Evolutionary conservation across 768 basidiomycete species (phyloP).

Genomic region (Tephrocybe sp.): DNA sequence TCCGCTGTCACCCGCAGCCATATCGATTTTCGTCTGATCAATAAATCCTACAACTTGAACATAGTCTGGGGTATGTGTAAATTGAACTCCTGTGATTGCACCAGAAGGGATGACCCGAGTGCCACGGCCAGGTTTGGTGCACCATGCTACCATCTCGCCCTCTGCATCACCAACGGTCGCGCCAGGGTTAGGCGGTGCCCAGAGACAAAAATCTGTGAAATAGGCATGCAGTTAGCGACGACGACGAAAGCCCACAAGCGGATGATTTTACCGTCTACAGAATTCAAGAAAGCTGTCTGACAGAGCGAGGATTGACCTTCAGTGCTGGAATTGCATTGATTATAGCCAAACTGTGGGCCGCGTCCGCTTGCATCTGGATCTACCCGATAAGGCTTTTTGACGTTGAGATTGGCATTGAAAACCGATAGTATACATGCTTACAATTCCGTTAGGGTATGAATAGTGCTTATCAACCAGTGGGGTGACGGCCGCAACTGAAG

Average conservation of each 20-base stretch:
- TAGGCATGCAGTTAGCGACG: neutral
- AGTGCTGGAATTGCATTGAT: constrained; percentile 57
- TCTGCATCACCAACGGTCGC: constrained; percentile 8
- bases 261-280: constrained; percentile 39
- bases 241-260: neutral
- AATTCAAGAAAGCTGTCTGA: constrained; percentile 53
- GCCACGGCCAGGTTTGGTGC: constrained; percentile 38
- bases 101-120: constrained; percentile 43
- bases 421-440: neutral
- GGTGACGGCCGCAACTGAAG: constrained; percentile 6
- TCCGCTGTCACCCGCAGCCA: constrained; percentile 47
- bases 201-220: constrained; percentile 1
- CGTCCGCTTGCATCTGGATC: constrained; percentile 40
- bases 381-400: constrained; percentile 48
- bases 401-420: neutral
- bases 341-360: constrained; percentile 59
- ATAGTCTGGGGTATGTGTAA: constrained; percentile 58
- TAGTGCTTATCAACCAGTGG: constrained; percentile 16
- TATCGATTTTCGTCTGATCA: constrained; percentile 57
- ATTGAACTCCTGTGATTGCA: constrained; percentile 26
- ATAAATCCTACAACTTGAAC: constrained; percentile 59
- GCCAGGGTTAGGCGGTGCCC: constrained; percentile 8
- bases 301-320: constrained; percentile 52
- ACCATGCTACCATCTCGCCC: constrained; percentile 23
- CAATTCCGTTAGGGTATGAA: constrained; percentile 16